Conservation (phyloP, 2,329 filamentous ascomycete genomes). For the Venturia carpophila region DNA sequence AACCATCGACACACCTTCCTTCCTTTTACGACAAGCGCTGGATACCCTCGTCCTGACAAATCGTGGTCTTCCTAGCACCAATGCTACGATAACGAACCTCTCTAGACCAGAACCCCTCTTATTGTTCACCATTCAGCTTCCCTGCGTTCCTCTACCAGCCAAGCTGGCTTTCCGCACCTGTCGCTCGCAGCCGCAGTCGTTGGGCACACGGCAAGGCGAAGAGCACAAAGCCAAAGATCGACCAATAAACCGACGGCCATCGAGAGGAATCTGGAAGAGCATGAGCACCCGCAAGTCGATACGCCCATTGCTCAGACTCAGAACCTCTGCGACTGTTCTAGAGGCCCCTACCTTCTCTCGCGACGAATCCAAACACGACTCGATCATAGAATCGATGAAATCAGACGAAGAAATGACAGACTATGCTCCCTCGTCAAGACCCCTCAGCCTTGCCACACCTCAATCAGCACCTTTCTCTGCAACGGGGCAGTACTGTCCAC, state of each 20-base stretch:
- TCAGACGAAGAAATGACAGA: conserved; percentile 43
- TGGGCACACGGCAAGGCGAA: conserved; percentile 13
- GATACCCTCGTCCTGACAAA: background rate
- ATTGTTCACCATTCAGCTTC: conserved; percentile 16
- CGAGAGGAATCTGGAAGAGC: conserved; percentile 20
- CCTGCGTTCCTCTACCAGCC: conserved; percentile 15
- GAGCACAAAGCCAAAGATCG: conserved; percentile 18
- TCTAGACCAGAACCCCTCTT: background rate
- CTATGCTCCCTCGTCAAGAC: conserved; percentile 33
- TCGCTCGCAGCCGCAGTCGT: conserved; percentile 17
- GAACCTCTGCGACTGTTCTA: conserved; percentile 12
- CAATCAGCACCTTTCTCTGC: conserved; percentile 27
- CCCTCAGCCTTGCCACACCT: conserved; percentile 45
- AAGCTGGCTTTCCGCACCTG: conserved; percentile 19
- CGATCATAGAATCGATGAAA: conserved; percentile 37
- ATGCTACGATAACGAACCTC: conserved; percentile 4
- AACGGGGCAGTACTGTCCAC: conserved; percentile 46
- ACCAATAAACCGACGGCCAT: background rate
- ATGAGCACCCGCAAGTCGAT: conserved; percentile 18
- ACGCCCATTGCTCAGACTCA: conserved; percentile 12
- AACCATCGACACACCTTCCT: background rate
- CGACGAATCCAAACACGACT: conserved; percentile 17
- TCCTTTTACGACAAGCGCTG: background rate
- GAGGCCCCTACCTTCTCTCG: conserved; percentile 5
- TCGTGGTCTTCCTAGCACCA: background rate